Conservation (phyloP, 2,329 filamentous ascomycete genomes). For the Lojkania enalia region DNA sequence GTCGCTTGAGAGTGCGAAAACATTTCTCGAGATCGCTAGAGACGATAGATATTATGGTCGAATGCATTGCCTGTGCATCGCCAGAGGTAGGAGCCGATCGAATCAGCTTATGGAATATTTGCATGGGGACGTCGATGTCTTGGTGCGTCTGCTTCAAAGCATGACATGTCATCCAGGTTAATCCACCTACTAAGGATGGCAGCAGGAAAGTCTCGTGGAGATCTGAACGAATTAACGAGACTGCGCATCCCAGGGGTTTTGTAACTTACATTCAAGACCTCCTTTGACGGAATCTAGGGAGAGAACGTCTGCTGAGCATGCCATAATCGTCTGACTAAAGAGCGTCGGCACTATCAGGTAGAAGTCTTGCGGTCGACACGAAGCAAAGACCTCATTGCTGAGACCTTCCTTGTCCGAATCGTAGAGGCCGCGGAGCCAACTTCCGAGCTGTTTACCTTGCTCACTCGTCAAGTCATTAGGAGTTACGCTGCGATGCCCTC, state of each 20-base stretch:
- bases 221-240: slow-evolving; percentile 50
- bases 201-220: slow-evolving; percentile 78
- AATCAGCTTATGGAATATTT: slow-evolving; percentile 73
- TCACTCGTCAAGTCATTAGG: slow-evolving; percentile 67
- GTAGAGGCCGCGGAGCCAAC: slow-evolving; percentile 79
- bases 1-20: slow-evolving; percentile 67
- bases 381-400: slow-evolving; percentile 78
- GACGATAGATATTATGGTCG: slow-evolving; percentile 71
- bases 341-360: slow-evolving; percentile 77
- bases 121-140: slow-evolving; percentile 69
- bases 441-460: slow-evolving; percentile 65
- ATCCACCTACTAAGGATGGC: slow-evolving; percentile 74
- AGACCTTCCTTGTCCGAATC: slow-evolving; percentile 68
- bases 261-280: slow-evolving; percentile 70
- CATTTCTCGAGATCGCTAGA: slow-evolving; percentile 70
- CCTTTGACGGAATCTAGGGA: slow-evolving; percentile 71
- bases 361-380: slow-evolving; percentile 80
- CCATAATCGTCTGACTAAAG: slow-evolving; percentile 74
- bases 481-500: slow-evolving; percentile 60
- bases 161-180: slow-evolving; percentile 71
- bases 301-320: slow-evolving; percentile 66
- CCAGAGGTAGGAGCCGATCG: slow-evolving; percentile 69
- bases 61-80: slow-evolving; percentile 72
- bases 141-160: slow-evolving; percentile 66
- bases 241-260: neutral